phyloP scores from a whole-genome alignment of 1,284 basidiomycete genomes.

The Malassezia sp. region DNA sequence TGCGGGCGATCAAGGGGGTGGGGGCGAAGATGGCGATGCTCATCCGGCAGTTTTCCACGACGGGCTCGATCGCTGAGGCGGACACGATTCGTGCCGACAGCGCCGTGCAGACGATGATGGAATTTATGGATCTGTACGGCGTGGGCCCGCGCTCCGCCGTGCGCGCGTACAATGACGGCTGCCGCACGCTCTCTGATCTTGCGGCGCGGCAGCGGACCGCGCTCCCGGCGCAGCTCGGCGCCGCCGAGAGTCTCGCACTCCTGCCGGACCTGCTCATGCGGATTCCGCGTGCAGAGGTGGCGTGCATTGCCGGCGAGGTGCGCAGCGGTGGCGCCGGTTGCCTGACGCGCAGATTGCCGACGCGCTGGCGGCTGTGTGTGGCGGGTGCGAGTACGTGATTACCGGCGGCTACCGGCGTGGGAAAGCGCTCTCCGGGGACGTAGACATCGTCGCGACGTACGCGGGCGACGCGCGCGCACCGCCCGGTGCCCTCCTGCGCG shows the following conservation, averaged over 20 bases:
- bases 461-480: background rate
- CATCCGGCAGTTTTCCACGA: slow-evolving; percentile 28
- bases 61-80: slow-evolving; percentile 29
- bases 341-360: slow-evolving; percentile 8
- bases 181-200: slow-evolving; percentile 29
- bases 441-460: slow-evolving; percentile 16
- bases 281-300: slow-evolving; percentile 12
- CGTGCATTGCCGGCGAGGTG: slow-evolving; percentile 7
- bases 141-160: slow-evolving; percentile 33
- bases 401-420: slow-evolving; percentile 18
- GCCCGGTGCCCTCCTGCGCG: background rate
- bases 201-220: slow-evolving; percentile 19
- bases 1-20: slow-evolving; percentile 32
- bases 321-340: background rate
- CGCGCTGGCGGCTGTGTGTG: slow-evolving; percentile 3
- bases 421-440: slow-evolving; percentile 12
- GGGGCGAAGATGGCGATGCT: slow-evolving; percentile 30
- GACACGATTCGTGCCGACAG: slow-evolving; percentile 28
- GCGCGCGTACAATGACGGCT: slow-evolving; percentile 33
- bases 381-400: slow-evolving; percentile 8
- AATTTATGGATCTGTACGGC: slow-evolving; percentile 35
- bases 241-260: slow-evolving; percentile 7
- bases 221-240: slow-evolving; percentile 8
- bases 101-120: slow-evolving; percentile 26
- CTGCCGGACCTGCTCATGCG: slow-evolving; percentile 14